A percentile compares a stretch with the other conserved stretches of the same genome.
These are phyloP conservation scores for Candida labiduridarum DNA, from an alignment of 1,139 yeast species.

Conservation along the genomic window DNA sequence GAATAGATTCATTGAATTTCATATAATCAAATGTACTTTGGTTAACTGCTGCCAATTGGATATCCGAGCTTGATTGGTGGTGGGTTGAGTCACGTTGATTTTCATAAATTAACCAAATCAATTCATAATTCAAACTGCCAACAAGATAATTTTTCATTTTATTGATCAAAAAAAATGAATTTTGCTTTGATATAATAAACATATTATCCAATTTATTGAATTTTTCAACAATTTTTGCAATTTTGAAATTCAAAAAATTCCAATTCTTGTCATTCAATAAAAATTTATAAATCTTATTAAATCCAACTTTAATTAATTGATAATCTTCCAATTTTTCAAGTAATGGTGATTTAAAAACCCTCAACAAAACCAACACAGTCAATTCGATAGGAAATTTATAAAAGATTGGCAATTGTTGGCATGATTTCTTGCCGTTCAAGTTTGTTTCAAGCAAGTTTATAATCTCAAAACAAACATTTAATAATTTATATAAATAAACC, in stretches of 20 bases:
- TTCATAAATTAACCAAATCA: slow-evolving; percentile 44
- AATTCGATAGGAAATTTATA: slow-evolving; percentile 44
- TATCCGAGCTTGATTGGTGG: neutral
- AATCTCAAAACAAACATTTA: slow-evolving; percentile 33
- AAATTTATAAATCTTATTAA: slow-evolving; percentile 28
- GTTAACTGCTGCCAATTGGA: slow-evolving; percentile 6
- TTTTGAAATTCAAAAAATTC: slow-evolving; percentile 29
- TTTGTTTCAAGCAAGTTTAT: slow-evolving; percentile 15
- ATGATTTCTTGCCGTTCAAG: slow-evolving; percentile 20
- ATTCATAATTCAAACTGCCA: slow-evolving; percentile 42
- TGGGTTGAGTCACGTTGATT: slow-evolving; percentile 16
- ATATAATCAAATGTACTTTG: slow-evolving; percentile 26
- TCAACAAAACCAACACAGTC: slow-evolving; percentile 33
- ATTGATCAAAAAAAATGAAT: slow-evolving; percentile 34
- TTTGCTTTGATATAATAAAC: slow-evolving; percentile 13
- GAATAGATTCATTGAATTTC: slow-evolving; percentile 16
- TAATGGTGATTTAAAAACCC: slow-evolving; percentile 42
- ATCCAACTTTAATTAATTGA: slow-evolving; percentile 29
- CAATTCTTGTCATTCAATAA: slow-evolving; percentile 26
- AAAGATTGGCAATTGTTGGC: slow-evolving; percentile 43
- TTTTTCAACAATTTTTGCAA: slow-evolving; percentile 32
- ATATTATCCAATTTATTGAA: slow-evolving; percentile 24
- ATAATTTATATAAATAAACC: slow-evolving; percentile 29
- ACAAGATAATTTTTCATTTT: slow-evolving; percentile 42
- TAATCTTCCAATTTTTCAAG: slow-evolving; percentile 35